Evolutionary conservation across 331 rosid species (phyloP).

Genomic region (Quercus tomentella): DNA sequence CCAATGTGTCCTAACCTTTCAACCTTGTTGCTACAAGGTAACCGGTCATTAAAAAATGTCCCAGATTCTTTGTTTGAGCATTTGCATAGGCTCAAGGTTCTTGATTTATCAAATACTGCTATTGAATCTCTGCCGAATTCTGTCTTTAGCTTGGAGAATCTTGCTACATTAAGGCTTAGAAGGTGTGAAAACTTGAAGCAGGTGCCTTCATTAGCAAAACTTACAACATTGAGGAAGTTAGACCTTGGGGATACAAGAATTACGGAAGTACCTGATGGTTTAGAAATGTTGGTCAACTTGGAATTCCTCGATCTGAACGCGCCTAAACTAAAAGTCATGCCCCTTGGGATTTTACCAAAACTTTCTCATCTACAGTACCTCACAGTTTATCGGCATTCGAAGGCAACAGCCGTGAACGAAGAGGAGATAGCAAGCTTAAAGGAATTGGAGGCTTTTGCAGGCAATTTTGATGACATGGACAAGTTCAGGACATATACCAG

Average conservation of each 20-base stretch:
- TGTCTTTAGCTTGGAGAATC: conserved; percentile 12
- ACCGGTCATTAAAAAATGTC: not conserved
- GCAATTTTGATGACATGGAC: not conserved
- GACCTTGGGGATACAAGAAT: conserved; percentile 10
- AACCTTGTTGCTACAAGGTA: conserved; percentile 14
- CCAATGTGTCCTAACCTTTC: conserved; percentile 22
- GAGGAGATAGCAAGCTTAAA: conserved; percentile 8
- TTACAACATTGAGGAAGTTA: conserved; percentile 10
- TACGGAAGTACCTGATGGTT: conserved; percentile 19
- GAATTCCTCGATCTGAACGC: conserved; percentile 20
- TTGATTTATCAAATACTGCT: not conserved
- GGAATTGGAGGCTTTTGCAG: conserved; percentile 11
- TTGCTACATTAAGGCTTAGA: conserved; percentile 9
- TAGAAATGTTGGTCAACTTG: conserved; percentile 25
- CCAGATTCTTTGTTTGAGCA: conserved; percentile 21
- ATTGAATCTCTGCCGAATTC: conserved; percentile 19
- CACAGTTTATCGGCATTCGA: not conserved
- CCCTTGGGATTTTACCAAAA: conserved; percentile 8
- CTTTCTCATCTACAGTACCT: conserved; percentile 21
- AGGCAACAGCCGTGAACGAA: not conserved
- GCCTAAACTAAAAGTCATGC: not conserved
- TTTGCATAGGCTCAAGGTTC: conserved; percentile 18
- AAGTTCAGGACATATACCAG: conserved; percentile 9
- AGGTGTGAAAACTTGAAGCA: not conserved
- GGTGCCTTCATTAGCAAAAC: conserved; percentile 4